Evolutionary conservation across 495 filamentous ascomycete genomes (phyloP).

Genomic region (Annulohypoxylon nitens): DNA sequence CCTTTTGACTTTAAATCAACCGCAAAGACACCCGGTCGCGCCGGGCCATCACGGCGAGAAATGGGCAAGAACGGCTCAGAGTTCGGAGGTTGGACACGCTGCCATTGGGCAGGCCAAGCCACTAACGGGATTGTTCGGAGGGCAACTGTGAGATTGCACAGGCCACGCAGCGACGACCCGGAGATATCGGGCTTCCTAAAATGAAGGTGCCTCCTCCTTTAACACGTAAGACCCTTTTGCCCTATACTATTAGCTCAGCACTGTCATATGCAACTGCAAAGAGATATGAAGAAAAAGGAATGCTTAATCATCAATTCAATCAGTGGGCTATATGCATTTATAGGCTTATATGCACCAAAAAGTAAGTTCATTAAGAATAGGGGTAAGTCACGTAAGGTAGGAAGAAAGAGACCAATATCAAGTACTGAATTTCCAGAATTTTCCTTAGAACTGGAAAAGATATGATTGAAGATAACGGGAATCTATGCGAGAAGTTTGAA

Average conservation of each 20-base stretch:
- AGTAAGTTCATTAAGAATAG: slow-evolving; percentile 9
- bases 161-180: slow-evolving; percentile 19
- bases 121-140: slow-evolving; percentile 49
- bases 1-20: slow-evolving; percentile 52
- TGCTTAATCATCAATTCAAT: not conserved
- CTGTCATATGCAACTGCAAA: not conserved
- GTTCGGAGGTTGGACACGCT: slow-evolving; percentile 37
- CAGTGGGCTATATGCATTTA: not conserved
- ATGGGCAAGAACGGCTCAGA: slow-evolving; percentile 33
- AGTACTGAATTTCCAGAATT: not conserved
- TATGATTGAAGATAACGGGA: not conserved
- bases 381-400: not conserved
- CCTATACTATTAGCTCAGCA: too few species aligned
- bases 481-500: not conserved
- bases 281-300: not conserved
- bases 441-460: not conserved
- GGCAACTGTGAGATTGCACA: slow-evolving; percentile 15
- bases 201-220: not conserved
- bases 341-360: slow-evolving; percentile 6
- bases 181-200: slow-evolving; percentile 44
- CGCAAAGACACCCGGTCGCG: slow-evolving; percentile 48
- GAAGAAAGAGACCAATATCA: not conserved
- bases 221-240: not conserved
- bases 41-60: slow-evolving; percentile 47
- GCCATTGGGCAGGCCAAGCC: slow-evolving; percentile 48